Percentiles rank a stretch among this genome's conserved stretches.
phyloP scores from a whole-genome alignment of 108 stramenopile species.

The Chaetoceros muelleri region DNA sequence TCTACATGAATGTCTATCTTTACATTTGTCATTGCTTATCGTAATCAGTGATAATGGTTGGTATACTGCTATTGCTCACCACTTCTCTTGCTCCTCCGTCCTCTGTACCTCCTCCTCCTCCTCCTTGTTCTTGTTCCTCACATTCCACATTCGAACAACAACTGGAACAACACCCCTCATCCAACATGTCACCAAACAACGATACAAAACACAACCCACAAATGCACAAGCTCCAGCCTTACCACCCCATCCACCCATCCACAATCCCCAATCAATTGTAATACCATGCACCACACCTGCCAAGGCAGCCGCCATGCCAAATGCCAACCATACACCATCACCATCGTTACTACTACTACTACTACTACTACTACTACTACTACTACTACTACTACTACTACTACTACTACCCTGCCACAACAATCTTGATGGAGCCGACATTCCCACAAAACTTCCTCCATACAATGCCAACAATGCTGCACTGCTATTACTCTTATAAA shows the following conservation, averaged over 20 bases:
- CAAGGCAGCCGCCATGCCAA: slow-evolving; percentile 36
- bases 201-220: slow-evolving; percentile 12
- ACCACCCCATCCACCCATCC: slow-evolving; percentile 55
- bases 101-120: no score
- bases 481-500: slow-evolving; percentile 19
- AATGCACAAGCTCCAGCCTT: slow-evolving; percentile 59
- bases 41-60: no score
- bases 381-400: slow-evolving; percentile 2
- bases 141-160: no score
- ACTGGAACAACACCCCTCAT: no score
- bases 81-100: no score
- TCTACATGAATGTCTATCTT: no score
- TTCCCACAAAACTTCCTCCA: slow-evolving; percentile 54
- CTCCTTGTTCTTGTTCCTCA: no score
- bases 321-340: slow-evolving; percentile 6
- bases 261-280: slow-evolving; percentile 40
- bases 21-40: no score
- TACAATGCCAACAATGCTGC: slow-evolving; percentile 36
- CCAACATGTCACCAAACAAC: neutral
- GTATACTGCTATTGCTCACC: no score
- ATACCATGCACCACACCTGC: slow-evolving; percentile 46
- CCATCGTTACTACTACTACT: neutral
- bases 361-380: slow-evolving; percentile 4
- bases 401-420: slow-evolving; percentile 19
- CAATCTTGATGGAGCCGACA: slow-evolving; percentile 45